Evolutionary conservation across 257 asterid species (phyloP).

Genomic region (Orobanche coerulescens): DNA sequence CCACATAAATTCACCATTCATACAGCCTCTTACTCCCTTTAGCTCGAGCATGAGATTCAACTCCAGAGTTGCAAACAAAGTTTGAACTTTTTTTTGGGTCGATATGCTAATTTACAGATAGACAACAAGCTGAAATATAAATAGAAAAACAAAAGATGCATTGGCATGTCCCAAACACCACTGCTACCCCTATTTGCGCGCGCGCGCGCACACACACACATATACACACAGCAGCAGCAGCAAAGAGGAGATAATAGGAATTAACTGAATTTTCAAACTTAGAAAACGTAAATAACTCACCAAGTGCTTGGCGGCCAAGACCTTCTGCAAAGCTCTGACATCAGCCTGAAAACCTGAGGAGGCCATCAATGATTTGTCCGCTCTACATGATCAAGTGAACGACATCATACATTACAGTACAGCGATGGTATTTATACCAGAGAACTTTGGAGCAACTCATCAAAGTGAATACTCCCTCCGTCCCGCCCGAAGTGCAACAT

Average conservation of each 20-base stretch:
- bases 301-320: conserved; percentile 47
- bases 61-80: not conserved
- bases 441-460: not conserved
- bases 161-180: not conserved
- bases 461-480: no score
- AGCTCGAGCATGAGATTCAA: not conserved
- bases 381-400: conserved; percentile 40
- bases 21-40: conserved; percentile 1
- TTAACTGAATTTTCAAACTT: not conserved
- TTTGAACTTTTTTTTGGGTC: not conserved
- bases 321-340: conserved; percentile 89
- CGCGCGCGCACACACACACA: not conserved
- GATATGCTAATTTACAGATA: no score
- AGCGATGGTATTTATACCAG: not conserved
- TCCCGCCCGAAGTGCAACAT: no score
- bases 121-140: no score
- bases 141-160: no score
- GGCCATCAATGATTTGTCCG: conserved; percentile 81
- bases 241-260: not conserved
- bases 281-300: conserved; percentile 25
- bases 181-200: no score
- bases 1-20: not conserved
- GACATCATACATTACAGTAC: conserved; percentile 5
- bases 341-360: conserved; percentile 98
- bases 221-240: not conserved